phyloP scores from a whole-genome alignment of 2,329 filamentous ascomycete genomes.

The Aspergillus ochraceoroseus region DNA sequence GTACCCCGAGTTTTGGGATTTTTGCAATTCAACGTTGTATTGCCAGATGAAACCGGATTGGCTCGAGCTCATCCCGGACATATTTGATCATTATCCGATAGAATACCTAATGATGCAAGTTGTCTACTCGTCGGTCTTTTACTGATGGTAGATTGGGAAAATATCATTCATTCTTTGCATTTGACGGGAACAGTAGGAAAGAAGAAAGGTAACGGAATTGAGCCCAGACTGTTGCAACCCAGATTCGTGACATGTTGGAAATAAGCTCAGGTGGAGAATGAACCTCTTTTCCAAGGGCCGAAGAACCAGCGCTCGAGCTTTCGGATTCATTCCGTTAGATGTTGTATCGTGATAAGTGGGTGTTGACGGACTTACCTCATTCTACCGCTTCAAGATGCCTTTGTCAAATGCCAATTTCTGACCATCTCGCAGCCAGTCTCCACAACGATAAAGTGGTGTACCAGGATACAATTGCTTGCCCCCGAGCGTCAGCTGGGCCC shows the following conservation, averaged over 20 bases:
- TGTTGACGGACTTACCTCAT: no score
- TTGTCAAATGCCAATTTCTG: background rate
- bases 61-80: constrained; percentile 16
- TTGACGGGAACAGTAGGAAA: no score
- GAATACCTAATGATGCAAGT: constrained; percentile 17
- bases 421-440: background rate
- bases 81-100: constrained; percentile 15
- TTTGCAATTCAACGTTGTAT: constrained; percentile 17
- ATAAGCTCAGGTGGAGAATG: no score
- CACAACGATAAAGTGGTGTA: background rate
- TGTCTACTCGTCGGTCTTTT: constrained; percentile 9
- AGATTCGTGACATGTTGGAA: no score
- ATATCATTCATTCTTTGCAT: no score
- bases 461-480: background rate
- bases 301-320: no score
- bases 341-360: no score
- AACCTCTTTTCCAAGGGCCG: no score
- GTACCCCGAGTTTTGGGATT: constrained; percentile 21
- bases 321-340: no score
- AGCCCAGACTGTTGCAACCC: no score
- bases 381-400: no score
- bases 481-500: background rate
- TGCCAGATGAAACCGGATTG: constrained; percentile 16
- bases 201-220: no score
- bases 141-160: constrained; percentile 7